A percentile compares a stretch with the other conserved stretches of the same genome.
These are phyloP conservation scores for Beauveria scarabaeidicola DNA, from an alignment of 2,329 filamentous ascomycete species.

Conservation along the genomic window DNA sequence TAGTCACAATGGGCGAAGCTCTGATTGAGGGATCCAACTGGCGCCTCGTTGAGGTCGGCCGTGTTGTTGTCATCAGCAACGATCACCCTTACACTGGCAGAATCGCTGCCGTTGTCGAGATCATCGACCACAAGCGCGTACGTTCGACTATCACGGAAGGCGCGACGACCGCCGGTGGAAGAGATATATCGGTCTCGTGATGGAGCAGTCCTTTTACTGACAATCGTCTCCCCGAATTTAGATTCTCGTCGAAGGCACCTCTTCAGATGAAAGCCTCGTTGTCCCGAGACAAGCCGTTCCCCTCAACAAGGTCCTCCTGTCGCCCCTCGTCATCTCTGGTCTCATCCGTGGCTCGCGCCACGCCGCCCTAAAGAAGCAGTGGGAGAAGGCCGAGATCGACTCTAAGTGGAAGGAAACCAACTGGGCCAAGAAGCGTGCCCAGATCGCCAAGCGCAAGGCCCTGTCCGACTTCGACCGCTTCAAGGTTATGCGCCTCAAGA, in stretches of 20 bases:
- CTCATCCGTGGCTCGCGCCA: conserved; percentile 79
- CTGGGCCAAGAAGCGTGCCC: conserved; percentile 89
- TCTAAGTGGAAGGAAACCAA: conserved; percentile 84
- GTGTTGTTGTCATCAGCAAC: conserved; percentile 82
- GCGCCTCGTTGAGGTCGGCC: conserved; percentile 98
- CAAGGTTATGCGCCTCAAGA: conserved; percentile 99
- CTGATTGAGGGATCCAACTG: conserved; percentile 74
- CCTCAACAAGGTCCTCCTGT: conserved; percentile 79
- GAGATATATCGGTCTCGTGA: background rate
- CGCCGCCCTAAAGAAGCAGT: conserved; percentile 74
- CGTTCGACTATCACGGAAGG: conserved; percentile 27
- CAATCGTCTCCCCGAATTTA: conserved; percentile 31
- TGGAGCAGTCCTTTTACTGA: conserved; percentile 4
- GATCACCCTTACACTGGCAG: conserved; percentile 73
- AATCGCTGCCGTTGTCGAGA: conserved; percentile 93
- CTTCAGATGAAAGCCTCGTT: conserved; percentile 66
- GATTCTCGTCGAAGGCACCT: conserved; percentile 94
- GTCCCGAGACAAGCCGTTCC: conserved; percentile 81
- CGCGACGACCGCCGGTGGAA: background rate
- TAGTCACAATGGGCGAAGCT: conserved; percentile 71
- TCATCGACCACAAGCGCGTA: conserved; percentile 99
- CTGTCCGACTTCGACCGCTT: conserved; percentile 99
- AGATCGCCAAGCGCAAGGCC: conserved; percentile 76
- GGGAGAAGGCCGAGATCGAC: conserved; percentile 89
- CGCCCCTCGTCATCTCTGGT: conserved; percentile 77